Conservation (phyloP, 2,329 filamentous ascomycete species). For the Ophiocordyceps camponoti-rufipedis region DNA sequence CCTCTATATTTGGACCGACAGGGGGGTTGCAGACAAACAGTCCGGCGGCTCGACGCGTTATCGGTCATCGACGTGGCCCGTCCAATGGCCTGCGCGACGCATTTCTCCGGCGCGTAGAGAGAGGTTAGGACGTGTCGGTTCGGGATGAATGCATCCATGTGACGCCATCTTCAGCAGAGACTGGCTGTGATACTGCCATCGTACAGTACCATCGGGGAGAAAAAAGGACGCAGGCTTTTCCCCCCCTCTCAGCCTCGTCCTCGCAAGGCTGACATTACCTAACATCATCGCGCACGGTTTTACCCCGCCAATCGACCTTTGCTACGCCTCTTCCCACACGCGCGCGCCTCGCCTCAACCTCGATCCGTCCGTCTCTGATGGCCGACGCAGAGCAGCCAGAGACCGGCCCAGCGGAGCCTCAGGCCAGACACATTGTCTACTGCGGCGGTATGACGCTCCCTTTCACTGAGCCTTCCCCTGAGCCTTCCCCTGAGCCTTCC, state of each 20-base stretch:
- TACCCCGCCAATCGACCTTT: neutral
- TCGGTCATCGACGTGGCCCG: neutral
- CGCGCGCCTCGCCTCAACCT: constrained; percentile 2
- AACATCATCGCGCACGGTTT: neutral
- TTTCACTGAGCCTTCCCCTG: neutral
- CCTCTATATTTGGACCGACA: neutral
- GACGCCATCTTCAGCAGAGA: neutral
- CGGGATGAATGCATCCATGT: neutral
- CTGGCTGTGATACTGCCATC: no score
- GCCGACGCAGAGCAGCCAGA: constrained; percentile 33
- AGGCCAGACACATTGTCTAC: constrained; percentile 33
- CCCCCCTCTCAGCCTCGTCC: no score
- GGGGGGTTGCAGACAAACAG: neutral
- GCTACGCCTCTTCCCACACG: neutral
- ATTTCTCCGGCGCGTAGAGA: neutral
- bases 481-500: neutral
- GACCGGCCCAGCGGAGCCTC: constrained; percentile 21
- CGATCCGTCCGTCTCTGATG: constrained; percentile 20
- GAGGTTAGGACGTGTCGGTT: neutral
- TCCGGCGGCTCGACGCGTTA: no score
- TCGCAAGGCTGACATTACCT: neutral
- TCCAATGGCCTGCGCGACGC: neutral
- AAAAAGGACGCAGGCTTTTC: no score
- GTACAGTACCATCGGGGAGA: no score
- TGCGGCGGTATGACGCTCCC: constrained; percentile 34